A percentile compares a stretch with the other conserved stretches of the same genome.
These are phyloP conservation scores for Chenopodium formosanum DNA, from an alignment of 148 eudicot species.

Conservation along the genomic window DNA sequence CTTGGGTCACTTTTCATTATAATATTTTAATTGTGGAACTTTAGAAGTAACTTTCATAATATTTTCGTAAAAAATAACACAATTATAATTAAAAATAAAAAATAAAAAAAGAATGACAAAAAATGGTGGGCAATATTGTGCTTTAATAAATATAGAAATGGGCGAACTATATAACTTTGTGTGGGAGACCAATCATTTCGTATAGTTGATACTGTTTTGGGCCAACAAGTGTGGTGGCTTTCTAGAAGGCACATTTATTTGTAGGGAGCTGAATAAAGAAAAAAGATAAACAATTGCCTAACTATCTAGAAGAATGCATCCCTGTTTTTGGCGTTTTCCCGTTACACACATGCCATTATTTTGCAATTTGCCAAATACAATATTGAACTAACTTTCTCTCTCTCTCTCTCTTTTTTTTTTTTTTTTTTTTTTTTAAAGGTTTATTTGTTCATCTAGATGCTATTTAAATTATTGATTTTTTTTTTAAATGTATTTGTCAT, in stretches of 20 bases:
- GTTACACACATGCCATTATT: neutral
- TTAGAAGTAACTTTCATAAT: neutral
- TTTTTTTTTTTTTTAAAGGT: too few species aligned
- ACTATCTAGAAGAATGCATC: conserved; percentile 25
- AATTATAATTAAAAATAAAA: neutral
- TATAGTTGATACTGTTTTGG: conserved; percentile 9
- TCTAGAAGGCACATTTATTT: conserved; percentile 28
- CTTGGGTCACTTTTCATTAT: neutral
- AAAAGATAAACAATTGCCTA: neutral
- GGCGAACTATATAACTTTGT: conserved; percentile 8
- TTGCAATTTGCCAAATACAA: neutral
- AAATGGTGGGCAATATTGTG: conserved; percentile 9
- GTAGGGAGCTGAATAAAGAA: neutral
- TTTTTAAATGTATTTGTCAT: too few species aligned
- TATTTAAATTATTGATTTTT: too few species aligned
- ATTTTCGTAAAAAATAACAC: too few species aligned
- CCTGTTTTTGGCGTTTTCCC: conserved; percentile 9
- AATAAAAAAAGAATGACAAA: neutral
- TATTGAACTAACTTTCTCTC: too few species aligned
- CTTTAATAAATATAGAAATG: neutral
- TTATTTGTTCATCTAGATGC: too few species aligned
- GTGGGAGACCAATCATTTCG: conserved; percentile 24
- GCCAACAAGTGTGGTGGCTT: conserved; percentile 27
- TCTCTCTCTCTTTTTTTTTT: too few species aligned
- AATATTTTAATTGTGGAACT: neutral